Conservation (phyloP, 768 basidiomycete species). For the Fomitopsis serialis region DNA sequence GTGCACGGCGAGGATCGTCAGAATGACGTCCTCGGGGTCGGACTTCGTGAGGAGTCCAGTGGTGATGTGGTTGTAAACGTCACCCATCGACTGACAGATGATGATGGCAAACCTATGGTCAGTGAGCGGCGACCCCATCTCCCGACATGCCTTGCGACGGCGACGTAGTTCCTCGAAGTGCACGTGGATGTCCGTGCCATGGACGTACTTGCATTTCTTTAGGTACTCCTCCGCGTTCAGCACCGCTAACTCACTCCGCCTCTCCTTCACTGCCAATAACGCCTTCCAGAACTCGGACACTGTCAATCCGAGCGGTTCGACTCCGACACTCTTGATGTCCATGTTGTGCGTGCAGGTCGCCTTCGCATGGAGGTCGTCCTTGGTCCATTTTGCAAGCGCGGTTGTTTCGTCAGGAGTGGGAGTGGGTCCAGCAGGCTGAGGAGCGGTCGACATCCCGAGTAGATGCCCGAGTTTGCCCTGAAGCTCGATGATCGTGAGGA, state of each 20-base stretch:
- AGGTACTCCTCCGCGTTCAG: background rate
- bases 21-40: too few species aligned
- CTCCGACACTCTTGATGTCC: too few species aligned
- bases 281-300: too few species aligned
- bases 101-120: background rate
- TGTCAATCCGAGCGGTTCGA: too few species aligned
- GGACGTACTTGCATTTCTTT: too few species aligned
- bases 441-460: background rate
- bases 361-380: background rate
- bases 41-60: too few species aligned
- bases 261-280: background rate
- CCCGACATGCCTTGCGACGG: background rate
- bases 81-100: background rate
- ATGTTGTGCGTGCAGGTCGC: too few species aligned
- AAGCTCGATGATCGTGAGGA: background rate
- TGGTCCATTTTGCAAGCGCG: background rate
- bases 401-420: background rate
- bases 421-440: background rate
- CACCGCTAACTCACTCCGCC: background rate
- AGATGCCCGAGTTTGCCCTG: background rate
- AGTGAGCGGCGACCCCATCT: background rate
- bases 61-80: too few species aligned
- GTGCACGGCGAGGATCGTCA: too few species aligned
- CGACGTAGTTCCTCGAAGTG: background rate
- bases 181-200: background rate